Evolutionary conservation across 2,329 filamentous ascomycete species (phyloP).

Genomic region (Eurotiales sp.): DNA sequence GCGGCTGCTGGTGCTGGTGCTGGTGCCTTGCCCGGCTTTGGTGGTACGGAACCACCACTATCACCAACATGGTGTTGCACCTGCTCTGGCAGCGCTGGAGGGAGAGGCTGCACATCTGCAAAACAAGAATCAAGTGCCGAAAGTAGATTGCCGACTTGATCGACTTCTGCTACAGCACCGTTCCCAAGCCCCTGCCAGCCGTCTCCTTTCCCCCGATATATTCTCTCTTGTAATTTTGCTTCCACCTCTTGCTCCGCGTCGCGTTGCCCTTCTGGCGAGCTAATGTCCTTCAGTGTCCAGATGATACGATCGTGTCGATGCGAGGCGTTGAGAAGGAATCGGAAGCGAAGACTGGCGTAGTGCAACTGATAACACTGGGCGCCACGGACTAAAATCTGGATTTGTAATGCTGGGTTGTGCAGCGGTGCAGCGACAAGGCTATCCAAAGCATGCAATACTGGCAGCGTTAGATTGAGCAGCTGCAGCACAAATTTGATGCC

Average conservation of each 20-base stretch:
- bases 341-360: conserved; percentile 31
- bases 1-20: too few species aligned
- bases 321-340: conserved; percentile 29
- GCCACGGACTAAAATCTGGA: conserved; percentile 34
- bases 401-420: conserved; percentile 20
- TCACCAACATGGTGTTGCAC: neutral
- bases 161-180: conserved; percentile 32
- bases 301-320: conserved; percentile 26
- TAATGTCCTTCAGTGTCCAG: conserved; percentile 35
- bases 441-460: conserved; percentile 36
- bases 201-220: conserved; percentile 35
- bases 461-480: conserved; percentile 33
- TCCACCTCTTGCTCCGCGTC: conserved; percentile 20
- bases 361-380: conserved; percentile 33
- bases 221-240: conserved; percentile 25
- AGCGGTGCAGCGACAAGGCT: conserved; percentile 27
- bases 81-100: neutral
- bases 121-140: conserved; percentile 30
- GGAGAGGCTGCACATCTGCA: conserved; percentile 11
- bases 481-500: conserved; percentile 29
- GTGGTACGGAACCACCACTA: neutral
- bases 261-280: conserved; percentile 16
- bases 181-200: conserved; percentile 40
- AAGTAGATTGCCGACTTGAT: conserved; percentile 32
- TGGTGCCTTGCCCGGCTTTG: neutral